Evolutionary conservation across 192 early-diverging fungal species (phyloP).

Genomic region (Podila horticola): DNA sequence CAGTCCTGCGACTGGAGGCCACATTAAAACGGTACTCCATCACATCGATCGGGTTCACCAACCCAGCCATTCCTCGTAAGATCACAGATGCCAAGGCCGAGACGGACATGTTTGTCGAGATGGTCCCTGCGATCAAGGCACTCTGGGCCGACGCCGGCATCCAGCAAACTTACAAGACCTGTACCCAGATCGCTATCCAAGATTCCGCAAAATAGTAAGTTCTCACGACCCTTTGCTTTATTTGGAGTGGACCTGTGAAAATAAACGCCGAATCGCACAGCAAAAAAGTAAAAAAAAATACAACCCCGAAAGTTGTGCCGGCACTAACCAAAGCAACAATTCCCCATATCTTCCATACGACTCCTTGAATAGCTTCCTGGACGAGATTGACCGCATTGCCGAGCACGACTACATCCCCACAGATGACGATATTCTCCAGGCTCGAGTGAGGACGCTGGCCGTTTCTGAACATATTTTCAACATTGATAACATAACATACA

Average conservation of each 20-base stretch:
- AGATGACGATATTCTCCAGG: constrained; percentile 75
- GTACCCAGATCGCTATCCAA: constrained; percentile 54
- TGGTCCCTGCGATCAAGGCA: constrained; percentile 53
- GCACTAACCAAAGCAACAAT: constrained; percentile 19
- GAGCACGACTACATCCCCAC: constrained; percentile 64
- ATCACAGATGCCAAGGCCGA: constrained; percentile 53
- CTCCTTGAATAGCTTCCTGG: constrained; percentile 53
- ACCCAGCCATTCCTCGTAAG: constrained; percentile 36
- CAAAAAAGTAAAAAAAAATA: background rate
- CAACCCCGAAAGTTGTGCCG: constrained; percentile 11
- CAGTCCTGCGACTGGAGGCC: constrained; percentile 26
- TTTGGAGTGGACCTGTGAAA: too few species aligned
- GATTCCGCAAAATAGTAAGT: constrained; percentile 62
- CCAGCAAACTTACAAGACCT: constrained; percentile 35
- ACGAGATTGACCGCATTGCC: constrained; percentile 60
- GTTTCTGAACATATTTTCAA: constrained; percentile 76
- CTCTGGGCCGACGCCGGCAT: constrained; percentile 56
- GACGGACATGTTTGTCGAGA: constrained; percentile 46
- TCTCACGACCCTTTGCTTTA: background rate
- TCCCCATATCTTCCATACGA: background rate
- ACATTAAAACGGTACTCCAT: constrained; percentile 53
- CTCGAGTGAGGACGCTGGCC: constrained; percentile 74
- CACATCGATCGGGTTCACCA: constrained; percentile 13
- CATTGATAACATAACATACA: constrained; percentile 65
- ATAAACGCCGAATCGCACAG: background rate